Evolutionary conservation across 495 filamentous ascomycete species (phyloP).

Genomic region (Xylaria intraflava): DNA sequence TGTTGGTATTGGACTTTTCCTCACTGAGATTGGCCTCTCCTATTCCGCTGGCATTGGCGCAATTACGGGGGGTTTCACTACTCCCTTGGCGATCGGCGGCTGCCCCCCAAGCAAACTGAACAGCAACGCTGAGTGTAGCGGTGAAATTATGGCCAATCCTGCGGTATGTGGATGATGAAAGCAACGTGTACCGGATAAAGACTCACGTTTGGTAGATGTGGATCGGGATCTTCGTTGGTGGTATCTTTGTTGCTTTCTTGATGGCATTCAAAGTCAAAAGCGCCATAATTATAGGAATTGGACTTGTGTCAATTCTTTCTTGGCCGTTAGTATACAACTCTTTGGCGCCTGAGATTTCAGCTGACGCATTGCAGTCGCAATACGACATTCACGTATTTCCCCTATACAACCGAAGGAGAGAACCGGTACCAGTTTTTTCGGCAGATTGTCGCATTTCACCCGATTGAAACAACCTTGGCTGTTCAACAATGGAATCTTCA

Average conservation of each 20-base stretch:
- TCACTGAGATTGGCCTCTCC: constrained; percentile 70
- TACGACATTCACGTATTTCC: constrained; percentile 73
- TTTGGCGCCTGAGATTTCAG: background rate
- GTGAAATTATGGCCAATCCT: constrained; percentile 59
- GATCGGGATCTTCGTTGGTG: constrained; percentile 74
- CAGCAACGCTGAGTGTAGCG: constrained; percentile 29
- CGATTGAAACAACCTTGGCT: constrained; percentile 57
- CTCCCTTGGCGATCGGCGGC: constrained; percentile 64
- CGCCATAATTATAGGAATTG: constrained; percentile 76
- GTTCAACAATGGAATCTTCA: constrained; percentile 62
- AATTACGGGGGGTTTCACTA: constrained; percentile 50
- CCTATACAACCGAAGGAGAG: constrained; percentile 57
- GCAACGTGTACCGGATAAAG: background rate
- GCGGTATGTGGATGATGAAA: constrained; percentile 34
- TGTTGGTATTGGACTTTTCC: constrained; percentile 71
- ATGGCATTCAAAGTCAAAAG: constrained; percentile 78
- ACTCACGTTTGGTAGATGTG: constrained; percentile 48
- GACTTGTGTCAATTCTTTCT: constrained; percentile 71
- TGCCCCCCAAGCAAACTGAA: constrained; percentile 45
- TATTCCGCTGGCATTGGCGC: constrained; percentile 71
- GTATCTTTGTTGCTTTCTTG: constrained; percentile 64
- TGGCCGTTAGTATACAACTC: constrained; percentile 54
- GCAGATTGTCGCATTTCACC: constrained; percentile 69
- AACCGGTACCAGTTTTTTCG: constrained; percentile 70
- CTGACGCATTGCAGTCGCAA: constrained; percentile 41